Evolutionary conservation across 2,329 filamentous ascomycete genomes (phyloP).

Genomic region (Aulographum hederae): DNA sequence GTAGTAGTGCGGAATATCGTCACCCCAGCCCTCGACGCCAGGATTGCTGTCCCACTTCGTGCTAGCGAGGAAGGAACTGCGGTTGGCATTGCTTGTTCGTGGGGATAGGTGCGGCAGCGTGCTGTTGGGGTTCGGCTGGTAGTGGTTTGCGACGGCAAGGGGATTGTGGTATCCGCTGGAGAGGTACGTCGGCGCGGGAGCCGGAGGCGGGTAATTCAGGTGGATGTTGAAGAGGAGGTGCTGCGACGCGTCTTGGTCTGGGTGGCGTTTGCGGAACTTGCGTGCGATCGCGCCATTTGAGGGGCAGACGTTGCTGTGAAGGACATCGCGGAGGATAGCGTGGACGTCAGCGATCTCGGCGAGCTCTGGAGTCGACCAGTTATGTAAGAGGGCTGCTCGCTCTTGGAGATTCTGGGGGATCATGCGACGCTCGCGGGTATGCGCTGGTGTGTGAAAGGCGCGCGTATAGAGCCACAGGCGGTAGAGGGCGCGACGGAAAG

Average conservation of each 20-base stretch:
- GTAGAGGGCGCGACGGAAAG: conserved; percentile 38
- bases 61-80: conserved; percentile 21
- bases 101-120: conserved; percentile 8
- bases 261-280: conserved; percentile 38
- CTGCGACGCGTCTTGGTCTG: conserved; percentile 27
- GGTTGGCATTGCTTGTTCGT: no score
- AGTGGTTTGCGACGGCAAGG: conserved; percentile 6
- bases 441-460: conserved; percentile 35
- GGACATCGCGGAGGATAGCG: conserved; percentile 33
- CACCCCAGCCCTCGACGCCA: conserved; percentile 44
- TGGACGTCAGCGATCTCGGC: conserved; percentile 42
- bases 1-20: conserved; percentile 45
- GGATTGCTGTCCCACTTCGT: conserved; percentile 32
- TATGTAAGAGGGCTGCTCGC: conserved; percentile 37
- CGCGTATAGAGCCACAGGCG: conserved; percentile 40
- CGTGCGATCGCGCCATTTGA: conserved; percentile 40
- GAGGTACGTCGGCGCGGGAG: conserved; percentile 15
- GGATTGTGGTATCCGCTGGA: conserved; percentile 10
- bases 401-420: conserved; percentile 27
- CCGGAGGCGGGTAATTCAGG: conserved; percentile 26
- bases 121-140: conserved; percentile 8
- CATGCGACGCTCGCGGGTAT: conserved; percentile 31
- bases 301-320: conserved; percentile 40
- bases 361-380: conserved; percentile 36
- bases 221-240: conserved; percentile 33